Percentiles rank a stretch among this genome's conserved stretches.
These are phyloP conservation scores for Pyrenula massariospora DNA, from an alignment of 495 filamentous ascomycete genomes.

Conservation along the genomic window DNA sequence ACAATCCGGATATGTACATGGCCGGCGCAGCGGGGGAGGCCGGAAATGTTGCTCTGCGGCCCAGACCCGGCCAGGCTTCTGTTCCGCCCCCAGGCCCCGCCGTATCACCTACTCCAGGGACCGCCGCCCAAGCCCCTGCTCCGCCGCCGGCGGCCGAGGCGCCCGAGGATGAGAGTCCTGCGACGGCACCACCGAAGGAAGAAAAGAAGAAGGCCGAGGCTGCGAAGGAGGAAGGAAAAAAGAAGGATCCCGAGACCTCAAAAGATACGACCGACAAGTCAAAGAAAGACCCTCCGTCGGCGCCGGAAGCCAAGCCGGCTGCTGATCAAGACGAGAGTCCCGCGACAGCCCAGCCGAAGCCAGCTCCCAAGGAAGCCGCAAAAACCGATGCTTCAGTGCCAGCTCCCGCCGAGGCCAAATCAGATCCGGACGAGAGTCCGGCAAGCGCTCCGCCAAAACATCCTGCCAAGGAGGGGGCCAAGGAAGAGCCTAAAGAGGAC, in stretches of 20 bases:
- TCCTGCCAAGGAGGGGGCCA: not conserved
- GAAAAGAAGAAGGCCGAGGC: not conserved
- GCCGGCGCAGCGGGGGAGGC: conserved; percentile 4
- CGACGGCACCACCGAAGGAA: not conserved
- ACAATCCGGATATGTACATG: conserved; percentile 9
- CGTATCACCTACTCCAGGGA: conserved; percentile 1
- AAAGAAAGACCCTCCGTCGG: too few relatives aligned
- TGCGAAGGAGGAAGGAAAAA: not conserved
- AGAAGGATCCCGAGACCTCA: not conserved
- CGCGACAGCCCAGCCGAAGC: not conserved
- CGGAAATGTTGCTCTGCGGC: conserved; percentile 4
- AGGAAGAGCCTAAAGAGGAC: not conserved
- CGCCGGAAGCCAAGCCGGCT: not conserved
- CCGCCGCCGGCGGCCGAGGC: conserved; percentile 1
- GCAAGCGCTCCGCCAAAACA: not conserved
- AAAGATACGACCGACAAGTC: too few relatives aligned
- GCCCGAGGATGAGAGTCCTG: conserved; percentile 1
- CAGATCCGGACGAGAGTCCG: not conserved
- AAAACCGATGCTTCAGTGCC: not conserved
- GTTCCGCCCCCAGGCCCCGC: not conserved
- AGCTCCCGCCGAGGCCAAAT: not conserved
- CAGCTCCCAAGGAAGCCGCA: not conserved
- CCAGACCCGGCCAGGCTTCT: conserved; percentile 1
- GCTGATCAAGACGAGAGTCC: not conserved
- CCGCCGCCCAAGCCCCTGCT: not conserved